Percentiles rank a stretch among this genome's conserved stretches.
These are phyloP conservation scores for Sclerotinia borealis DNA, from an alignment of 2,329 filamentous ascomycete genomes.

Conservation along the genomic window DNA sequence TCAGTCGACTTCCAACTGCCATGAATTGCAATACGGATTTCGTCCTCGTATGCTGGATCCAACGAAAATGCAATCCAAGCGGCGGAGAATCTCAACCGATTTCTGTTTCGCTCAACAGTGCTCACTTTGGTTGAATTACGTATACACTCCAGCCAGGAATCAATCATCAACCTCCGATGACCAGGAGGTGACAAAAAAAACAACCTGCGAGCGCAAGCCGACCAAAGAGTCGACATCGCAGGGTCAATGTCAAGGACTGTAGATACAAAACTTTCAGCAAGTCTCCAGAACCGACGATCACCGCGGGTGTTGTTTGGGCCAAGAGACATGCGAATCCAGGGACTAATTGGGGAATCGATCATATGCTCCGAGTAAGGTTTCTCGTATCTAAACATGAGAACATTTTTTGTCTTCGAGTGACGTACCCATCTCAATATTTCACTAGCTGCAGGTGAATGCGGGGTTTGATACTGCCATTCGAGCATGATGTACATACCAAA, in stretches of 20 bases:
- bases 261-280: neutral
- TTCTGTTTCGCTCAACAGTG: neutral
- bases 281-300: neutral
- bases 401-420: neutral
- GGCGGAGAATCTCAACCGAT: constrained; percentile 43
- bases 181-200: neutral
- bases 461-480: too few relatives aligned
- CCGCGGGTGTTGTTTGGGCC: too few relatives aligned
- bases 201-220: neutral
- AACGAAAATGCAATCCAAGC: constrained; percentile 30
- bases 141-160: neutral
- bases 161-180: neutral
- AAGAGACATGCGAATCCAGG: too few relatives aligned
- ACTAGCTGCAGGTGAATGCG: too few relatives aligned
- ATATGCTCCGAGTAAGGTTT: neutral
- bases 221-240: neutral
- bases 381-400: neutral
- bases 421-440: neutral
- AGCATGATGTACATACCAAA: neutral
- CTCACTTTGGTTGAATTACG: neutral
- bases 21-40: constrained; percentile 40
- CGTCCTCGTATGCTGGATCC: constrained; percentile 1
- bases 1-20: constrained; percentile 41
- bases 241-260: neutral
- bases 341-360: too few relatives aligned